Evolutionary conservation across 2,329 filamentous ascomycete genomes (phyloP).

Genomic region (Fusarium praegraminearum): DNA sequence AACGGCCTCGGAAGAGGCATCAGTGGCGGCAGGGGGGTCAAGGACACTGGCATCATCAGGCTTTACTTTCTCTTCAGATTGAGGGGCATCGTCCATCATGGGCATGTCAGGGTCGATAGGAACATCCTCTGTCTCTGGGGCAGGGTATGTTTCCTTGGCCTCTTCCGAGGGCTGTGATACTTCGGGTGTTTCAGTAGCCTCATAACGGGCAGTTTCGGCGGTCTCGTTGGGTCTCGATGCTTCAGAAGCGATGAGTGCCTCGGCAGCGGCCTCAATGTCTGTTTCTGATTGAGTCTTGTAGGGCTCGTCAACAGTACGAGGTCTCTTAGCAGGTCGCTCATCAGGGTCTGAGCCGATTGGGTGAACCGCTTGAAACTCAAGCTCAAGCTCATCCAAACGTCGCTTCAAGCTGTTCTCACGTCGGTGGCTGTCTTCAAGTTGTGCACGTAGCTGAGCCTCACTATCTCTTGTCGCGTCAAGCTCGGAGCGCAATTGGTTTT

Average conservation of each 20-base stretch:
- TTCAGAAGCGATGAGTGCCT: constrained; percentile 34
- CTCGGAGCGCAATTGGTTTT: constrained; percentile 68
- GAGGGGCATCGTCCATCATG: constrained; percentile 13
- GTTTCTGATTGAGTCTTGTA: constrained; percentile 32
- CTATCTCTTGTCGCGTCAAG: constrained; percentile 60
- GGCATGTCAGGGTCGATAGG: constrained; percentile 30
- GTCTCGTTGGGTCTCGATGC: constrained; percentile 9
- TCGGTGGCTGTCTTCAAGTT: constrained; percentile 80
- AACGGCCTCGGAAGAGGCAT: constrained; percentile 2
- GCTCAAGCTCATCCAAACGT: constrained; percentile 82
- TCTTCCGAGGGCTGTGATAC: constrained; percentile 2
- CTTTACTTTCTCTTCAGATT: constrained; percentile 28
- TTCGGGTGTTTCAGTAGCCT: constrained; percentile 12
- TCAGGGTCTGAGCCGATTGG: constrained; percentile 30
- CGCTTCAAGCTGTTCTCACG: constrained; percentile 86
- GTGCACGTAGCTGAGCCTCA: constrained; percentile 64
- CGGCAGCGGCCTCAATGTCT: constrained; percentile 36
- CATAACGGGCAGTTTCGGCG: background rate
- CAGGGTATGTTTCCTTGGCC: constrained; percentile 4
- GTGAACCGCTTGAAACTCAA: constrained; percentile 59
- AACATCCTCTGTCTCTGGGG: constrained; percentile 6
- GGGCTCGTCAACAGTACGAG: constrained; percentile 40
- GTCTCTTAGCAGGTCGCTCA: constrained; percentile 49
- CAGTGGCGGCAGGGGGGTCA: constrained; percentile 17
- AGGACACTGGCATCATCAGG: constrained; percentile 24